Percentiles rank a stretch among this genome's conserved stretches.
phyloP scores from a whole-genome alignment of 2,329 filamentous ascomycete genomes.

The Diaporthe sp. region DNA sequence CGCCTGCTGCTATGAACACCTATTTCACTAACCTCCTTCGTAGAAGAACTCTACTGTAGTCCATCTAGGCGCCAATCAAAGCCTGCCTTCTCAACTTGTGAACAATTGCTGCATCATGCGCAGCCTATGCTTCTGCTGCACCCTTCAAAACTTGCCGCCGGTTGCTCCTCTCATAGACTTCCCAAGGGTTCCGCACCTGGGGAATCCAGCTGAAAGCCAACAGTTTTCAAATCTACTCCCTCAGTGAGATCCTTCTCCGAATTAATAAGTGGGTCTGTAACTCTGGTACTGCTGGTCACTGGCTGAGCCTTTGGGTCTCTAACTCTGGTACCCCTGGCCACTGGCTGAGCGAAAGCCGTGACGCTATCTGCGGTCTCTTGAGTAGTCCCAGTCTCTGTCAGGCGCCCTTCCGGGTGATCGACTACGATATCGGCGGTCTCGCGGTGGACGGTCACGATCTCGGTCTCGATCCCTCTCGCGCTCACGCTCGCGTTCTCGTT shows the following conservation, averaged over 20 bases:
- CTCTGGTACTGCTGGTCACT: slow-evolving; percentile 44
- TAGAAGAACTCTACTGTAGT: not conserved
- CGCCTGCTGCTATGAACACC: slow-evolving; percentile 6
- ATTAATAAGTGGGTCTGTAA: no score
- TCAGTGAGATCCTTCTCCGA: slow-evolving; percentile 49
- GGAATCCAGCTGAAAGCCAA: not conserved
- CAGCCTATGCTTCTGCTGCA: not conserved
- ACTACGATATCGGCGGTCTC: slow-evolving; percentile 37
- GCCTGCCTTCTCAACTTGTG: not conserved
- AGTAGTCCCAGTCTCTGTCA: slow-evolving; percentile 36
- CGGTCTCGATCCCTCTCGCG: slow-evolving; percentile 52
- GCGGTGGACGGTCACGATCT: slow-evolving; percentile 44
- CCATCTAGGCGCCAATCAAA: not conserved
- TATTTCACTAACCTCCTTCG: not conserved
- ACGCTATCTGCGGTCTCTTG: slow-evolving; percentile 48
- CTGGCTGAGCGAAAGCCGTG: slow-evolving; percentile 50
- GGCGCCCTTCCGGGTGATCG: slow-evolving; percentile 34
- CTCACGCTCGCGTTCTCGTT: slow-evolving; percentile 55
- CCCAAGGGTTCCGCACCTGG: not conserved
- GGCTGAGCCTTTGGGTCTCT: slow-evolving; percentile 46
- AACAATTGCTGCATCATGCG: not conserved
- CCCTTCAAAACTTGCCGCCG: not conserved
- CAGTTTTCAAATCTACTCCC: not conserved
- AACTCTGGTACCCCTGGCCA: slow-evolving; percentile 42
- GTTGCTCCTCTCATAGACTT: not conserved